phyloP scores from a whole-genome alignment of 2,329 filamentous ascomycete species.

The Aspergillus transmontanensis region DNA sequence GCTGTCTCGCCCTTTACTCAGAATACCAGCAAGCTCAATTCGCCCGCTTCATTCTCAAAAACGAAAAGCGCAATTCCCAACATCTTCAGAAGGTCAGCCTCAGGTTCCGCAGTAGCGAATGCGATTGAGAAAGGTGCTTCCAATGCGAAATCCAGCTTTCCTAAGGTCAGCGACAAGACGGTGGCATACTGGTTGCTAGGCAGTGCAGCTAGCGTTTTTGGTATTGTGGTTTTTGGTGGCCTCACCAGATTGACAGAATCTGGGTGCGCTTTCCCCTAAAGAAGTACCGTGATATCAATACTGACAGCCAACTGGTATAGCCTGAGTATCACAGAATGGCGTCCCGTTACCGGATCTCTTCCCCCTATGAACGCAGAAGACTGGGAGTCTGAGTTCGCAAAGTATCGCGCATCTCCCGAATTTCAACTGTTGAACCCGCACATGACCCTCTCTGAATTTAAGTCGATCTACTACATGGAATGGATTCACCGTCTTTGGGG shows the following conservation, averaged over 20 bases:
- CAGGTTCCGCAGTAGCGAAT: conserved; percentile 23
- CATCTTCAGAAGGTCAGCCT: conserved; percentile 24
- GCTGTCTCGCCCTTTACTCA: conserved; percentile 30
- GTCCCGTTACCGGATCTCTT: conserved; percentile 87
- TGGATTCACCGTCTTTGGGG: conserved; percentile 97
- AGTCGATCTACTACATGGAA: conserved; percentile 99
- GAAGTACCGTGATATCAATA: background rate
- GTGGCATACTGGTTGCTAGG: conserved; percentile 93
- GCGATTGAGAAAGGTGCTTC: conserved; percentile 26
- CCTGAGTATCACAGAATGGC: conserved; percentile 98
- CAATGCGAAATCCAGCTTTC: conserved; percentile 48
- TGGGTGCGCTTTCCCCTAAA: conserved; percentile 58
- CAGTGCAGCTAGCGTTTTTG: conserved; percentile 91
- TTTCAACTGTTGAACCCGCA: conserved; percentile 88
- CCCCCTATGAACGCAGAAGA: conserved; percentile 76
- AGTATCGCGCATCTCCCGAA: conserved; percentile 90
- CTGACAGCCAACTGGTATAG: conserved; percentile 49
- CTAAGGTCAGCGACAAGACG: conserved; percentile 68
- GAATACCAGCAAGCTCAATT: conserved; percentile 28
- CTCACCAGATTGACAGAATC: conserved; percentile 94
- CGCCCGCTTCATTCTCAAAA: conserved; percentile 25
- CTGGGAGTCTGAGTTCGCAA: conserved; percentile 91
- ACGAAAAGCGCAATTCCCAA: conserved; percentile 34
- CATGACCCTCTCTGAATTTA: conserved; percentile 93
- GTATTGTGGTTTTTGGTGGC: conserved; percentile 93